Base-by-base conservation (phyloP, 352 stramenopile genomes). In the Pythium phragmiticola region DNA sequence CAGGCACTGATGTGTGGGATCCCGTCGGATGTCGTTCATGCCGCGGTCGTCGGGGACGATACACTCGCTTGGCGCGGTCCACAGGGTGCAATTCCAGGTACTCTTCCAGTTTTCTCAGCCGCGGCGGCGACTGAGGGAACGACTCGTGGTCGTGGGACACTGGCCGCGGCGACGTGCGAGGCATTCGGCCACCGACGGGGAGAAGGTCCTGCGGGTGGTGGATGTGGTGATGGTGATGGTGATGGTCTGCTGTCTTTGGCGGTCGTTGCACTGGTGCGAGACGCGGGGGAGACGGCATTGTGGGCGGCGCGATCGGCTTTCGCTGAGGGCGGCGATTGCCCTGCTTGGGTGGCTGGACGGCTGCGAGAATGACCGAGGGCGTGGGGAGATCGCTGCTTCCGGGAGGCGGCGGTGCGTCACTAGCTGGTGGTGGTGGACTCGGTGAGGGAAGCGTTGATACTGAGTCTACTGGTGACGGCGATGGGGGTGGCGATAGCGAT, bases 41-140 rank as follows among this genome's bases (percentile, higher is more conserved):
- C 1, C 47, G 47, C 23, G 53, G 57, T 26, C 45, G 57, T 48
- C 41, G 58, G 17, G 42, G 60, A 3, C 50, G 41, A 48, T 67
- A 67, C 19, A 53, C 26, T 41, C 48, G 60, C 43, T 56, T 54
- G 13, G 52, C 60, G 4, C 43, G 52, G 36, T 61, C 43, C 7
- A 67, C 46, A 7, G 60, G 60, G 43, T 67, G 51, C 16, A 61
- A 23, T 14, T 43, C 52, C 23, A 67, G 6, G 45, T 62, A 67
- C 11, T 67, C 60, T 57, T 61, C 60, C 26, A 67, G 51, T 26
- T 67, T 67, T 19, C 46, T 30, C 17, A 67, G 52, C n/a, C 60
- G 58, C 19, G 58, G 60, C 23, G 60, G 33, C 30, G 60, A 56
- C 26, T 45, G 33, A 36, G 46, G 34, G 34, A 39, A 36, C 3